Evolutionary conservation across 805 yeast species (phyloP).

Genomic region (Monosporozyma solicola): DNA sequence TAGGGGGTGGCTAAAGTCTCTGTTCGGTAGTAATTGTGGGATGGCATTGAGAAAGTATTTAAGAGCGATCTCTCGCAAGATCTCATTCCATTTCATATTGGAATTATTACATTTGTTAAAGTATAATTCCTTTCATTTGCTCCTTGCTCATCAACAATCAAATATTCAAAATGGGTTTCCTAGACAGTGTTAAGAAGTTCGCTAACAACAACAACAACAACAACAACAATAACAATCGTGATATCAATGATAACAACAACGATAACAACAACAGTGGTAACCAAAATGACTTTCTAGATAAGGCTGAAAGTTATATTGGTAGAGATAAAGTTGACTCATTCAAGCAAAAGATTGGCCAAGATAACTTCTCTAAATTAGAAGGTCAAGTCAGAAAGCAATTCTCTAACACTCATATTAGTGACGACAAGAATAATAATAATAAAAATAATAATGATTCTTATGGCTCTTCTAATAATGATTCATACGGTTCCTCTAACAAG

Average conservation of each 20-base stretch:
- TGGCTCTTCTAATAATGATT: constrained; percentile 13
- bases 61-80: not conserved
- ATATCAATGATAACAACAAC: constrained; percentile 16
- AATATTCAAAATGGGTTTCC: constrained; percentile 34
- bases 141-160: not conserved
- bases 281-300: constrained; percentile 22
- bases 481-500: constrained; percentile 25
- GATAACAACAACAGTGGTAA: constrained; percentile 17
- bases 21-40: not conserved
- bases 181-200: constrained; percentile 35
- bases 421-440: constrained; percentile 9
- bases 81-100: too few species aligned
- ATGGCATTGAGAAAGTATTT: not conserved
- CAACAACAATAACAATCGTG: constrained; percentile 17
- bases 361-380: constrained; percentile 26
- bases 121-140: not conserved
- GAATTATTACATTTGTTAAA: too few species aligned
- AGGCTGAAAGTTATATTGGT: constrained; percentile 26
- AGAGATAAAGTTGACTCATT: constrained; percentile 23
- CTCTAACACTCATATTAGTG: constrained; percentile 20
- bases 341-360: constrained; percentile 27
- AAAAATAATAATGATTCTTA: constrained; percentile 13
- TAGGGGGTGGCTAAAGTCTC: too few species aligned
- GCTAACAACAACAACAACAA: constrained; percentile 9
- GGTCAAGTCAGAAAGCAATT: constrained; percentile 22